Base-by-base conservation (phyloP, 192 early-diverging fungal genomes). In the Coemansia sp. region DNA sequence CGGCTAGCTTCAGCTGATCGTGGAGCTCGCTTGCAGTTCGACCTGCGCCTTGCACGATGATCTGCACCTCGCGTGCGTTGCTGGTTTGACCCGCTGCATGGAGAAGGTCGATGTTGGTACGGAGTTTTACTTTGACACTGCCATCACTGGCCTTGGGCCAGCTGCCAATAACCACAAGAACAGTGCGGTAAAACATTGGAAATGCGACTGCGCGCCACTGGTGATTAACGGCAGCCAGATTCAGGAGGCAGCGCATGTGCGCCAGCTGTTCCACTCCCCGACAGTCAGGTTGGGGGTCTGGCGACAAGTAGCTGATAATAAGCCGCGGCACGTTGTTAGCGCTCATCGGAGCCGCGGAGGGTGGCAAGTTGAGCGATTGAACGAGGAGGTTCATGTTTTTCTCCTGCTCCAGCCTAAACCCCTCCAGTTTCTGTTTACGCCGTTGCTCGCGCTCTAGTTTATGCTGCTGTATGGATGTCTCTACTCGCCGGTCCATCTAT, bases 191-290 rank as follows among this genome's bases (percentile, higher is more conserved):
- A 5, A 65, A 24, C 21, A 59, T 24, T 16, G 67, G 62, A 2
- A 64, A 19, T 10, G 62, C 3, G 5, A 33, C 40, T 1, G 39
- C 62, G 3, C 73, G 66, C 73, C 73, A 74, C 33, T 46, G 35
- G 11, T n/a, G 39, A 29, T 57, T 54, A 2, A 74, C 67, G 14
- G 36, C 39, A 1, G 72, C 50, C 5, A 50, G 19, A 24, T 19
- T 50, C 17, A 24, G 21, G 24, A 50, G 10, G 19, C 46, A 24
- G 21, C 21, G 46, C 19, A 50, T 19, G 46, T 50, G 46, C 46
- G 19, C 21, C 21, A 24, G 46, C 10, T 24, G 0, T 6, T 11
- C 17, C 6, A 0, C 4, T 50, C 17, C 21, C 5, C 19, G 19
- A 19, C 21, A 11, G 46, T 24, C 21, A 9, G 17, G 35, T 29